phyloP scores from a whole-genome alignment of 257 asterid genomes.

The Nicotiana tabacum region DNA sequence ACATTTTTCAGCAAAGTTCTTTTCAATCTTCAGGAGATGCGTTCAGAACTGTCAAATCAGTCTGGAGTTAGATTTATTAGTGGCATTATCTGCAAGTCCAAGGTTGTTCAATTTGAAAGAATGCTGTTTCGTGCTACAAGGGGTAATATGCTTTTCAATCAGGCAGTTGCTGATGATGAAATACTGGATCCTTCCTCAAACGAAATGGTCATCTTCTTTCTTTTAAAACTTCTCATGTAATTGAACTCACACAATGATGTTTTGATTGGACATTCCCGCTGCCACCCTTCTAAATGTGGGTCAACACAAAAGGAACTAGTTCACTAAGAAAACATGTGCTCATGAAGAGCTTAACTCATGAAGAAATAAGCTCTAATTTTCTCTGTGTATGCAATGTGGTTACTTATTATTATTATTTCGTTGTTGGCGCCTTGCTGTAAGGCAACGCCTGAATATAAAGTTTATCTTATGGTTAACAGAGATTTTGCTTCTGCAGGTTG shows the following conservation, averaged over 20 bases:
- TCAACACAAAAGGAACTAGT: neutral
- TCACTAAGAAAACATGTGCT: neutral
- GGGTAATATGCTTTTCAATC: conserved; percentile 97
- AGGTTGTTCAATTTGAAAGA: conserved; percentile 81
- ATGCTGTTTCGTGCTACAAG: conserved; percentile 96
- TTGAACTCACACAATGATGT: neutral
- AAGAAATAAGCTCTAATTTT: neutral
- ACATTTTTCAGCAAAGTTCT: conserved; percentile 8
- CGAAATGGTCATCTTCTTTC: conserved; percentile 59
- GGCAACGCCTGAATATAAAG: neutral
- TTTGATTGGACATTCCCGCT: neutral
- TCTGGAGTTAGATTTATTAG: conserved; percentile 92
- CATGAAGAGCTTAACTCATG: no score
- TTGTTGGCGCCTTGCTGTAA: neutral
- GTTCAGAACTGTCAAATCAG: conserved; percentile 62
- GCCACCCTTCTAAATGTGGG: neutral
- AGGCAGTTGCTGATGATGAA: conserved; percentile 68
- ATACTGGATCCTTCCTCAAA: conserved; percentile 76
- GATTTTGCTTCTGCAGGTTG: conserved; percentile 66
- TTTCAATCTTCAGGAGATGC: conserved; percentile 69
- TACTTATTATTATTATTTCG: neutral
- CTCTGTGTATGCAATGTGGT: neutral
- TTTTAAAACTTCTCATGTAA: neutral
- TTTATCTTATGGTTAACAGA: conserved; percentile 7
- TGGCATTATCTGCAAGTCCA: conserved; percentile 81